Percentiles rank a stretch among this genome's conserved stretches.
These are phyloP conservation scores for Leccinum subtestaceum DNA, from an alignment of 768 basidiomycete genomes.

Conservation along the genomic window DNA sequence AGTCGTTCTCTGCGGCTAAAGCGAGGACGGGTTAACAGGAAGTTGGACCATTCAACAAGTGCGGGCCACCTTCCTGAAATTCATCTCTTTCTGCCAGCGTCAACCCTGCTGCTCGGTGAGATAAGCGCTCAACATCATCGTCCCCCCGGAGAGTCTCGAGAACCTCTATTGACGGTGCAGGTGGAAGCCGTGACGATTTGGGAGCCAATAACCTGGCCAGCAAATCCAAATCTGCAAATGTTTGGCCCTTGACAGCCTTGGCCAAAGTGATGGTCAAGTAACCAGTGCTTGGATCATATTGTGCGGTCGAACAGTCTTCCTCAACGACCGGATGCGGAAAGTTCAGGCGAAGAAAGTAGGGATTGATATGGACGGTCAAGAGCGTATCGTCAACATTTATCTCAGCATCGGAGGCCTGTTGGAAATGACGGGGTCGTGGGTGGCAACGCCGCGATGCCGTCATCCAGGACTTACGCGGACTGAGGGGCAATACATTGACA, in stretches of 20 bases:
- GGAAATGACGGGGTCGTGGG: constrained; percentile 12
- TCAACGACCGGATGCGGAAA: constrained; percentile 66
- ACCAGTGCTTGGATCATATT: constrained; percentile 78
- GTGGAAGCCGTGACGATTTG: constrained; percentile 38
- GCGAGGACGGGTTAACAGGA: constrained; percentile 3
- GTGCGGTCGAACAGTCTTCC: constrained; percentile 63
- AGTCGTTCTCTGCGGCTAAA: constrained; percentile 73
- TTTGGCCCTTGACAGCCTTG: constrained; percentile 63
- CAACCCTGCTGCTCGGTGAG: constrained; percentile 41
- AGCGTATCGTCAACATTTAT: constrained; percentile 70
- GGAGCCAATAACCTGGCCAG: constrained; percentile 77
- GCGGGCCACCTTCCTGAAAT: constrained; percentile 50
- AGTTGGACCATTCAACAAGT: not conserved
- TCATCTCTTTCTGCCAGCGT: constrained; percentile 53
- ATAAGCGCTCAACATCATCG: constrained; percentile 40
- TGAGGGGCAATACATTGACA: constrained; percentile 69
- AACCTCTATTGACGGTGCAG: constrained; percentile 56
- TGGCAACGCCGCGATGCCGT: not conserved
- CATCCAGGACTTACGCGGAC: constrained; percentile 50
- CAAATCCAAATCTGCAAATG: constrained; percentile 76
- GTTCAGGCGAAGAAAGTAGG: constrained; percentile 79
- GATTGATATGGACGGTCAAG: constrained; percentile 74
- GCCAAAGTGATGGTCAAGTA: constrained; percentile 70
- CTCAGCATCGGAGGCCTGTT: constrained; percentile 78
- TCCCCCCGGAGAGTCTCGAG: constrained; percentile 31